A percentile compares a stretch with the other conserved stretches of the same genome.
Conservation (phyloP, 306 rosid genomes). For the Trifolium dubium region DNA sequence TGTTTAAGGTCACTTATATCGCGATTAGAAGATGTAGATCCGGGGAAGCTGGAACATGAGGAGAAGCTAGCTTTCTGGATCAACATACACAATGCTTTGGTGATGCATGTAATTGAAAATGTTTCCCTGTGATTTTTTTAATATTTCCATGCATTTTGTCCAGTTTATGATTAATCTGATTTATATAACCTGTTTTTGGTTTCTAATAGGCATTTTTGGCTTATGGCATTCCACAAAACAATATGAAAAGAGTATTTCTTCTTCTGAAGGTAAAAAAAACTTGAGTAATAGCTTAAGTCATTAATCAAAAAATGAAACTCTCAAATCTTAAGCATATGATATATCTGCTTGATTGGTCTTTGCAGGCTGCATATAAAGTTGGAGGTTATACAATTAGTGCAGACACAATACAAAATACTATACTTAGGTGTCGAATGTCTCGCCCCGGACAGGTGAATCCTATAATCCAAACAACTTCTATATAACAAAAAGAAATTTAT, state of each 20-base stretch:
- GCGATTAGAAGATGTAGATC: conserved; percentile 80
- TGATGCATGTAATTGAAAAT: conserved; percentile 85
- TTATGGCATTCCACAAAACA: conserved; percentile 93
- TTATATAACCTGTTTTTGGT: conserved; percentile 36
- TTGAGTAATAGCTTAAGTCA: conserved; percentile 10
- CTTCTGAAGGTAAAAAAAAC: conserved; percentile 76
- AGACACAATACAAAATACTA: conserved; percentile 77
- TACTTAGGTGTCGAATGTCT: conserved; percentile 84
- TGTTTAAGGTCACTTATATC: conserved; percentile 73
- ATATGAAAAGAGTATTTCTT: conserved; percentile 72
- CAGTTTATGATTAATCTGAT: not conserved
- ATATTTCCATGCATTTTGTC: conserved; percentile 25
- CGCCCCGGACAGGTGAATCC: conserved; percentile 89
- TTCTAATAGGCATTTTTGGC: conserved; percentile 90
- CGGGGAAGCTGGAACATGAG: conserved; percentile 72
- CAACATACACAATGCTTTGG: conserved; percentile 90
- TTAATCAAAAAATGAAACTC: conserved; percentile 28
- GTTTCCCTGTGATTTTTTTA: conserved; percentile 17
- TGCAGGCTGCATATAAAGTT: conserved; percentile 95
- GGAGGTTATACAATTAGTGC: conserved; percentile 92
- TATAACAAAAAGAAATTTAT: not conserved
- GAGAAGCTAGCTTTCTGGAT: conserved; percentile 99
- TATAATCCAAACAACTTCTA: not conserved
- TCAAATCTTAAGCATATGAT: not conserved
- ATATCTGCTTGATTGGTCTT: conserved; percentile 38